Evolutionary conservation across 192 early-diverging fungal genomes (phyloP).

Genomic region (Coemansia sp.): DNA sequence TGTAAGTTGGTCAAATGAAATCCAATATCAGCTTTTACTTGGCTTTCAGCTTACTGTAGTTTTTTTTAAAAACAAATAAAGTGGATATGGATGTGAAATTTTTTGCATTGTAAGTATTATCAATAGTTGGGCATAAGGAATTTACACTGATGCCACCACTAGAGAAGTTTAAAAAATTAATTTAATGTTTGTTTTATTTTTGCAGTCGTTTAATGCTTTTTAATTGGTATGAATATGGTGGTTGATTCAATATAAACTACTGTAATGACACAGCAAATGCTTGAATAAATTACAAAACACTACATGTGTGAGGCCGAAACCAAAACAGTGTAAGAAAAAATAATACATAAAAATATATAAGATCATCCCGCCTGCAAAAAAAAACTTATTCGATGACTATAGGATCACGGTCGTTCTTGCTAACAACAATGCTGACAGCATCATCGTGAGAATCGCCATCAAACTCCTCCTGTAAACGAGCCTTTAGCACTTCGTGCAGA

Average conservation of each 20-base stretch:
- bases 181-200: too few relatives aligned
- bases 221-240: too few relatives aligned
- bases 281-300: conserved; percentile 1
- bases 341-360: background rate
- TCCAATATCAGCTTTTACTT: background rate
- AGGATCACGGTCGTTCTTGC: conserved; percentile 77
- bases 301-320: background rate
- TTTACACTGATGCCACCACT: background rate
- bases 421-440: conserved; percentile 66
- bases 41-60: too few relatives aligned
- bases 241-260: background rate
- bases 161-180: background rate
- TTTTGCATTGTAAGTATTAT: background rate
- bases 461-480: conserved; percentile 58
- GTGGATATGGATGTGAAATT: background rate
- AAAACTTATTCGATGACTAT: conserved; percentile 50
- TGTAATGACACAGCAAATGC: background rate
- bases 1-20: background rate
- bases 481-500: conserved; percentile 64
- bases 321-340: conserved; percentile 1
- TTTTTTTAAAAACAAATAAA: background rate
- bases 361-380: too few relatives aligned
- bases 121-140: too few relatives aligned
- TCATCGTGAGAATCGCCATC: conserved; percentile 41
- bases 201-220: too few relatives aligned